Evolutionary conservation across 2,329 filamentous ascomycete species (phyloP).

Genomic region (Colletotrichum cereale): DNA sequence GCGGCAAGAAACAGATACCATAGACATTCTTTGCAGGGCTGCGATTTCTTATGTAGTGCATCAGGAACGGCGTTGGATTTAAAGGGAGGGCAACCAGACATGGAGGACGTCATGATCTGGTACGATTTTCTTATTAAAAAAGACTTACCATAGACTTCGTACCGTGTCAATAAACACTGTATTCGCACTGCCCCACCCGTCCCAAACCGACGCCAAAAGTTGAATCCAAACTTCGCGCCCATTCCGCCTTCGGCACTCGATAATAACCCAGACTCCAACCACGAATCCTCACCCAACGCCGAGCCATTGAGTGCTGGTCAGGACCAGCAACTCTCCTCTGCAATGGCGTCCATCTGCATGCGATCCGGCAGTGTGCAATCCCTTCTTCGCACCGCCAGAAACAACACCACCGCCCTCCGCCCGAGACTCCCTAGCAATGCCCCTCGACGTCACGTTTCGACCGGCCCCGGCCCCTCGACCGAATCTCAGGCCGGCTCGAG

Average conservation of each 20-base stretch:
- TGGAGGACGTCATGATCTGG: slow-evolving; percentile 36
- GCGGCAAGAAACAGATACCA: not conserved
- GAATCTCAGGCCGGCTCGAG: slow-evolving; percentile 48
- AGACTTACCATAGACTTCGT: slow-evolving; percentile 6
- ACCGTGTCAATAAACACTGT: slow-evolving; percentile 11
- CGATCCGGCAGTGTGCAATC: slow-evolving; percentile 44
- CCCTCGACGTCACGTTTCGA: slow-evolving; percentile 50
- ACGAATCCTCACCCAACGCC: slow-evolving; percentile 27
- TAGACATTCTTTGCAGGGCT: slow-evolving; percentile 13
- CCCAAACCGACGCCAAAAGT: slow-evolving; percentile 24
- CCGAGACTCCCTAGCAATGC: slow-evolving; percentile 44
- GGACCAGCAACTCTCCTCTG: slow-evolving; percentile 44
- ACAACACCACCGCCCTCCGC: slow-evolving; percentile 39
- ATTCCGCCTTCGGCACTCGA: slow-evolving; percentile 17
- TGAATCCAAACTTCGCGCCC: slow-evolving; percentile 14
- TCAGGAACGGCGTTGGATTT: slow-evolving; percentile 27
- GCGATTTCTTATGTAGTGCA: slow-evolving; percentile 29
- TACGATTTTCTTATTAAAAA: slow-evolving; percentile 7
- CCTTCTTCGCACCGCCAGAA: slow-evolving; percentile 42
- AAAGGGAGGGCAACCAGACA: slow-evolving; percentile 11
- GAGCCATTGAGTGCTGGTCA: slow-evolving; percentile 51
- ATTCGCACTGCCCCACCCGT: slow-evolving; percentile 6
- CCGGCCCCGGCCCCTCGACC: slow-evolving; percentile 41
- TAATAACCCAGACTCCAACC: slow-evolving; percentile 21
- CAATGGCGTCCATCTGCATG: slow-evolving; percentile 49